Percentiles rank a stretch among this genome's conserved stretches.
Conservation (phyloP, 331 rosid species). For the Acacia concinna region DNA sequence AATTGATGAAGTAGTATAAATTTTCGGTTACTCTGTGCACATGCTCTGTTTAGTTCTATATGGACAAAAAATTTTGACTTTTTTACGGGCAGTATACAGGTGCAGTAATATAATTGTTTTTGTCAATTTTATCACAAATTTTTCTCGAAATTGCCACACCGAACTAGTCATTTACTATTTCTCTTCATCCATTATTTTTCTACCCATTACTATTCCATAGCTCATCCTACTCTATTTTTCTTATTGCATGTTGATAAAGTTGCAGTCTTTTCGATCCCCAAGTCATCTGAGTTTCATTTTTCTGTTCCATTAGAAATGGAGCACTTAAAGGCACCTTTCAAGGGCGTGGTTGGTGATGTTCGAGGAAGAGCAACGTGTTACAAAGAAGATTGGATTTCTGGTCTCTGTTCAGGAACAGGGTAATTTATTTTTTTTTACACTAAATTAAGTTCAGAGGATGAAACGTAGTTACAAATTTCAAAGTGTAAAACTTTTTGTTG, state of each 20-base stretch:
- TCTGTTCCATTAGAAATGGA: conserved; percentile 40
- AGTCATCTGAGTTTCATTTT: not conserved
- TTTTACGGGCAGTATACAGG: not conserved
- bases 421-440: conserved; percentile 22
- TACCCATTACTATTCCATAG: not conserved
- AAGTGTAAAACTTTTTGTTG: too few relatives aligned
- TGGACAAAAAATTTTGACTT: not conserved
- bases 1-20: not conserved
- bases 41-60: not conserved
- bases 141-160: not conserved
- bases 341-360: conserved; percentile 60
- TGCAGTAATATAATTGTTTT: not conserved
- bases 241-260: not conserved
- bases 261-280: not conserved
- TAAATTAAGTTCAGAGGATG: not conserved
- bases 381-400: conserved; percentile 71
- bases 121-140: not conserved
- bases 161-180: not conserved
- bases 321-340: conserved; percentile 55
- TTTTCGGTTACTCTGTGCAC: not conserved
- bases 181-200: not conserved
- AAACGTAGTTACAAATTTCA: not conserved
- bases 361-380: conserved; percentile 65
- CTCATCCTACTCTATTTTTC: not conserved
- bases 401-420: conserved; percentile 69